Evolutionary conservation across 805 yeast species (phyloP).

Genomic region (Isabelozyma heimii): DNA sequence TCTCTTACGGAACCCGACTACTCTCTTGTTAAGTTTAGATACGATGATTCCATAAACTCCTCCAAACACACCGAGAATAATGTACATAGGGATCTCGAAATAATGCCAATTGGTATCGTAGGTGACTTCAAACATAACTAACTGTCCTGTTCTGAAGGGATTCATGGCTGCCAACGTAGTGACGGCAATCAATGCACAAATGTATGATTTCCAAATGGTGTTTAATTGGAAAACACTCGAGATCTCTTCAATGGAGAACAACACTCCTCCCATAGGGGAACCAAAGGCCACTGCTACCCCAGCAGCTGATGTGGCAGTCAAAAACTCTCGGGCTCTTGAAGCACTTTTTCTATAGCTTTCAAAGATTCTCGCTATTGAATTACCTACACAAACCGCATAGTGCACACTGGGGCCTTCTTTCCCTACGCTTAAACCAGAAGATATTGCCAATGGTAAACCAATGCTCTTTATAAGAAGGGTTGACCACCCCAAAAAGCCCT

Average conservation of each 20-base stretch:
- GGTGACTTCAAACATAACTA: conserved; percentile 88
- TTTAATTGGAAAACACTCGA: conserved; percentile 68
- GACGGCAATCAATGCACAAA: conserved; percentile 86
- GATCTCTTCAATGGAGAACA: conserved; percentile 91
- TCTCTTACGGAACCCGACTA: conserved; percentile 72
- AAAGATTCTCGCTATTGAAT: conserved; percentile 61
- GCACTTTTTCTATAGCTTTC: conserved; percentile 44
- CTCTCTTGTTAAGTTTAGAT: conserved; percentile 69
- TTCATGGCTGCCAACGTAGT: conserved; percentile 75
- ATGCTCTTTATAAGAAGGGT: conserved; percentile 75
- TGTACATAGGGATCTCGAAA: conserved; percentile 78
- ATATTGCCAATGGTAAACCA: conserved; percentile 86
- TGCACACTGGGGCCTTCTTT: conserved; percentile 99
- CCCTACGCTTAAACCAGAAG: conserved; percentile 91
- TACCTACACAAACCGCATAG: conserved; percentile 96
- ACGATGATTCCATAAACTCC: conserved; percentile 85
- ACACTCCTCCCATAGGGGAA: conserved; percentile 93
- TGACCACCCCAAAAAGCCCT: conserved; percentile 70
- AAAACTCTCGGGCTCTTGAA: conserved; percentile 51
- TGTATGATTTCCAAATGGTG: conserved; percentile 88
- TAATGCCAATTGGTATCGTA: conserved; percentile 86
- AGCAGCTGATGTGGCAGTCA: conserved; percentile 92
- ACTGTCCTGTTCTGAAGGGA: conserved; percentile 93
- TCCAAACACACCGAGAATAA: conserved; percentile 82
- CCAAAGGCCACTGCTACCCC: conserved; percentile 99